Evolutionary conservation across 352 stramenopile species (phyloP), one percentile per base, ranked within the genome.

Genomic region (Thalassiosira delicatula): DNA sequence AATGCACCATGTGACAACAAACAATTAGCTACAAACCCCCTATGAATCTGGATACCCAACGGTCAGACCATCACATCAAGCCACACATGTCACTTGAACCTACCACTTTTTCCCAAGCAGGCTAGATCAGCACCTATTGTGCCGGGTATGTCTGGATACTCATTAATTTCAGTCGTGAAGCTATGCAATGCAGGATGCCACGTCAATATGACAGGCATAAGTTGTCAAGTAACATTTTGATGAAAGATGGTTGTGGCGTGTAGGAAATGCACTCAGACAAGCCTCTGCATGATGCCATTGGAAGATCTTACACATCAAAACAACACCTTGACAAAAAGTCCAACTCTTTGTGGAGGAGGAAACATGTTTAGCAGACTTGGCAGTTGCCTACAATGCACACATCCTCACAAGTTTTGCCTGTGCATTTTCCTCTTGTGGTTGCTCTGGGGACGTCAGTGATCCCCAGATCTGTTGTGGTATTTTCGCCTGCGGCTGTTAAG

Each of bases 161-260:
- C 46, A 7, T 23, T 56, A 5, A n/a, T 56, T 14, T 46, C 37
- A 46, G 37, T 46, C 37, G 37, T 46, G 37, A 46, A 14, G 14
- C 14, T 46, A 46, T 56, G 46, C 17, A 56, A 56, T n/a, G 46
- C 46, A 7, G 46, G 46, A 56, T 56, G 46, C 19, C 46, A 56
- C 19, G 46, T 56, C 8, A 23, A 25, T 25, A 56, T 56, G 9
- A 56, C 19, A 25, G 46, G 25, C 46, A n/a, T 56, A 7, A 25
- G 11, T 7, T 56, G 46, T 23, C 8, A 56, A 21, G 17, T 56
- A 3, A 12, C 19, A 25, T 56, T 25, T n/a, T 25, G 17, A 3
- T 11, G 46, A 23, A 56, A 56, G 19, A 12, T 23, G 3, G 17
- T 56, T 25, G 19, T 56, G 7, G 9, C 4, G 8, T 56, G 46